A percentile compares a stretch with the other conserved stretches of the same genome.
phyloP scores from a whole-genome alignment of 306 rosid genomes.

The Lathyrus sativus region DNA sequence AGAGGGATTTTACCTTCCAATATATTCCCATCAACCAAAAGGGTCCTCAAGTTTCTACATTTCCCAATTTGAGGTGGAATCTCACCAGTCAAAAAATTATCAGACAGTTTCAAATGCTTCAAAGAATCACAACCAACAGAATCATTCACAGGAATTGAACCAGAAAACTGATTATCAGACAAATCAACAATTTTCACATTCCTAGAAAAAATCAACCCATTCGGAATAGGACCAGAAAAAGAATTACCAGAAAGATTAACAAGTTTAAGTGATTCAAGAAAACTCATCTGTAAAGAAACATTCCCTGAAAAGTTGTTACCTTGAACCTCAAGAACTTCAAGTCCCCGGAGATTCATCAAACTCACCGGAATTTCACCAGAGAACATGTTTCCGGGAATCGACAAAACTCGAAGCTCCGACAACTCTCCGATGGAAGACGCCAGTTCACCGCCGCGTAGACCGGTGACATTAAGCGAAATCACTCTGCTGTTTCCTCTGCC shows the following conservation, averaged over 20 bases:
- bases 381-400: constrained; percentile 53
- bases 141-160: constrained; percentile 39
- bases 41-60: constrained; percentile 54
- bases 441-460: constrained; percentile 45
- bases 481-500: constrained; percentile 40
- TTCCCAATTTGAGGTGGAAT: constrained; percentile 58
- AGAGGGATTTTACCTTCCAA: constrained; percentile 61
- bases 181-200: constrained; percentile 52
- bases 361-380: constrained; percentile 56
- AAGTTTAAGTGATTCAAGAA: constrained; percentile 46
- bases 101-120: constrained; percentile 55
- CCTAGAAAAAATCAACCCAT: constrained; percentile 44
- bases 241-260: constrained; percentile 61
- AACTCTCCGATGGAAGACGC: constrained; percentile 45
- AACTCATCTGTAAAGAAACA: constrained; percentile 47
- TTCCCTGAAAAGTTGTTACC: constrained; percentile 62
- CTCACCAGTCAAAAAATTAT: constrained; percentile 53
- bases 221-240: constrained; percentile 51
- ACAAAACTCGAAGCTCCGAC: constrained; percentile 47
- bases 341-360: constrained; percentile 42
- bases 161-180: constrained; percentile 57
- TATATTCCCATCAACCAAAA: constrained; percentile 65
- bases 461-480: constrained; percentile 42
- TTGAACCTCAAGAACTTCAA: constrained; percentile 58
- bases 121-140: constrained; percentile 41